Evolutionary conservation across 1,139 yeast species (phyloP).

Genomic region (Candida sp.): DNA sequence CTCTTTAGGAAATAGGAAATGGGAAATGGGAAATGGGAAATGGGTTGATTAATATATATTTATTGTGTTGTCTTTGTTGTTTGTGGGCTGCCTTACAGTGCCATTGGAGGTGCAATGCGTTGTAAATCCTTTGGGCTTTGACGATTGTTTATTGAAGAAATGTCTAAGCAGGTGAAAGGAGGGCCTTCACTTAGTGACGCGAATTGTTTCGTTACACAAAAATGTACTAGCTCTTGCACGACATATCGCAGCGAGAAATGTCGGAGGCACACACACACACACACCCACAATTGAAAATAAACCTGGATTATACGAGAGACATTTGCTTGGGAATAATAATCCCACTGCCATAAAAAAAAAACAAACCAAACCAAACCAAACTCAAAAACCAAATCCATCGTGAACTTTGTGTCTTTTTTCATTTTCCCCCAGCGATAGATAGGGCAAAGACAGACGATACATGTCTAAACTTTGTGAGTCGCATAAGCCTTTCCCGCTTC

Average conservation of each 20-base stretch:
- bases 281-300: not conserved
- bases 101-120: not conserved
- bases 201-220: slow-evolving; percentile 1
- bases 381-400: not conserved
- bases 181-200: slow-evolving; percentile 3
- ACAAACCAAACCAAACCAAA: not conserved
- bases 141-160: not conserved
- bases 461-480: not conserved
- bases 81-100: not conserved
- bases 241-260: not conserved
- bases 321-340: not conserved
- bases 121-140: not conserved
- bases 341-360: not conserved
- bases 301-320: not conserved
- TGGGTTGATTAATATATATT: slow-evolving; percentile 1
- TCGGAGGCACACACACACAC: not conserved
- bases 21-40: too few species aligned
- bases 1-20: too few species aligned
- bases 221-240: not conserved
- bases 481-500: not conserved
- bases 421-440: not conserved
- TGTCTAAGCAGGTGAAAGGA: not conserved
- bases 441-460: not conserved
- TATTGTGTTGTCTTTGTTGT: not conserved
- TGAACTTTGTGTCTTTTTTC: not conserved